Percentiles rank a stretch among this genome's conserved stretches.
These are phyloP conservation scores for Raphidocelis subcapitata DNA, from an alignment of 139 green algal genomes.

Conservation along the genomic window DNA sequence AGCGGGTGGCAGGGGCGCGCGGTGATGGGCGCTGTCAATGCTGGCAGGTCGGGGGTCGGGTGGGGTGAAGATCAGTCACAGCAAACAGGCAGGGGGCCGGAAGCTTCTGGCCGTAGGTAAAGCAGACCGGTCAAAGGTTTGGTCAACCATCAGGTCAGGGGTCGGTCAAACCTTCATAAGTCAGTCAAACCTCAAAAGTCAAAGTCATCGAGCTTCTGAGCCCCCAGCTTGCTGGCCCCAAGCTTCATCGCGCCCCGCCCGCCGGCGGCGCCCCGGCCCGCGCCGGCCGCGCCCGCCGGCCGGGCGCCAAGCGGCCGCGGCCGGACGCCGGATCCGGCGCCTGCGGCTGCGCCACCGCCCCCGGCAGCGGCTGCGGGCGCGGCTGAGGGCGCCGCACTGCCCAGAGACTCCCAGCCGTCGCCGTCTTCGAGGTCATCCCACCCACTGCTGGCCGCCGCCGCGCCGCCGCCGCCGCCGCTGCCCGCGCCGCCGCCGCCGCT, in stretches of 20 bases:
- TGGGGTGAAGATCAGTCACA: too few relatives aligned
- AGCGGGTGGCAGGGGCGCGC: too few relatives aligned
- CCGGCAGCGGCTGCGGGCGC: neutral
- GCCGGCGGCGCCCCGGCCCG: neutral
- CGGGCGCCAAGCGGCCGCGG: neutral
- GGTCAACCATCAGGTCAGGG: too few relatives aligned
- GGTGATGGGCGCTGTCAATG: too few relatives aligned
- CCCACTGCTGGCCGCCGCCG: constrained; percentile 4
- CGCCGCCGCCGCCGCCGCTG: constrained; percentile 8
- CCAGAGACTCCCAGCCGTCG: constrained; percentile 28
- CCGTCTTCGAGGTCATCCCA: constrained; percentile 14
- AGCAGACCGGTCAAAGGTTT: too few relatives aligned
- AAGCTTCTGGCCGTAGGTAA: too few relatives aligned
- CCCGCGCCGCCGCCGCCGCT: neutral
- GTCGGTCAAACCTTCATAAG: too few relatives aligned
- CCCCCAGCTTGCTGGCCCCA: constrained; percentile 21
- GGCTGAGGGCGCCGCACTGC: neutral
- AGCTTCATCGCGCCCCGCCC: constrained; percentile 37
- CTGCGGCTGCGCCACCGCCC: neutral
- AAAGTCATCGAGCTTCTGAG: too few relatives aligned
- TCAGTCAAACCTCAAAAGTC: too few relatives aligned
- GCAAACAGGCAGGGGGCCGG: too few relatives aligned
- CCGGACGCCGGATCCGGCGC: neutral
- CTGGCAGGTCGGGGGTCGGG: too few relatives aligned
- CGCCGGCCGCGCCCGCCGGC: neutral